These are phyloP conservation scores for Sporisorium iseilematis-ciliati DNA, from an alignment of 1,284 basidiomycete species.

Conservation along the genomic window DNA sequence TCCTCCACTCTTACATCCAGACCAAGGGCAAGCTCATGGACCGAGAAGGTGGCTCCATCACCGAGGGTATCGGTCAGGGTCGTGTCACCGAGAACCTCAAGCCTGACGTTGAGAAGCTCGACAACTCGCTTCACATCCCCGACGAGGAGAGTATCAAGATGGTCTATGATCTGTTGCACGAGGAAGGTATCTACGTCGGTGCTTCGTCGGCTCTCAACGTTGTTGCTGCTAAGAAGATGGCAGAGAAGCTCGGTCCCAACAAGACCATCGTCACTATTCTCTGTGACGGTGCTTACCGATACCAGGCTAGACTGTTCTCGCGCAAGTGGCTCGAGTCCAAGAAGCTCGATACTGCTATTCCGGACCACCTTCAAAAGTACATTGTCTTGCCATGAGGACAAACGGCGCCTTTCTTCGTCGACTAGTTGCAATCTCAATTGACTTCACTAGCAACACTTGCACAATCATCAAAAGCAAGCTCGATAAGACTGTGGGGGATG, in stretches of 20 bases:
- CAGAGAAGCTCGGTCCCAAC: slow-evolving; percentile 83
- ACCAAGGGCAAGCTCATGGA: slow-evolving; percentile 81
- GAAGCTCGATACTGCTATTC: slow-evolving; percentile 82
- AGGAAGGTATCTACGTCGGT: slow-evolving; percentile 95
- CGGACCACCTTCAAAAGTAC: slow-evolving; percentile 87
- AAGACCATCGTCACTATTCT: slow-evolving; percentile 88
- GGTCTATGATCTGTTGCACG: slow-evolving; percentile 91
- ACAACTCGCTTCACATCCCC: slow-evolving; percentile 85
- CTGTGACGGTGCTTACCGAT: slow-evolving; percentile 95
- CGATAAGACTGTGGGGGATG: neutral
- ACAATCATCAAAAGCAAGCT: neutral
- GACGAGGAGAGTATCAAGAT: slow-evolving; percentile 92
- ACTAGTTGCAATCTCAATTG: too few relatives aligned
- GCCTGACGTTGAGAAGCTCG: slow-evolving; percentile 81
- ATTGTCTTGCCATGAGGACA: slow-evolving; percentile 76
- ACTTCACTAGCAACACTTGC: neutral
- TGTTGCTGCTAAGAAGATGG: slow-evolving; percentile 90
- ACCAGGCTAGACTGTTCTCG: slow-evolving; percentile 96
- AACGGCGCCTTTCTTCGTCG: neutral
- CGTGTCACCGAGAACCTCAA: slow-evolving; percentile 93
- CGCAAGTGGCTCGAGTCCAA: slow-evolving; percentile 91
- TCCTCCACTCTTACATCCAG: slow-evolving; percentile 86
- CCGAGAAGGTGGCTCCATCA: slow-evolving; percentile 88
- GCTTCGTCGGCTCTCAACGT: slow-evolving; percentile 96
- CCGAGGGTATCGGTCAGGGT: slow-evolving; percentile 98